A percentile compares a stretch with the other conserved stretches of the same genome.
Evolutionary conservation across 169 alveolate genomes (phyloP).

Genomic region (Blepharisma undulans): DNA sequence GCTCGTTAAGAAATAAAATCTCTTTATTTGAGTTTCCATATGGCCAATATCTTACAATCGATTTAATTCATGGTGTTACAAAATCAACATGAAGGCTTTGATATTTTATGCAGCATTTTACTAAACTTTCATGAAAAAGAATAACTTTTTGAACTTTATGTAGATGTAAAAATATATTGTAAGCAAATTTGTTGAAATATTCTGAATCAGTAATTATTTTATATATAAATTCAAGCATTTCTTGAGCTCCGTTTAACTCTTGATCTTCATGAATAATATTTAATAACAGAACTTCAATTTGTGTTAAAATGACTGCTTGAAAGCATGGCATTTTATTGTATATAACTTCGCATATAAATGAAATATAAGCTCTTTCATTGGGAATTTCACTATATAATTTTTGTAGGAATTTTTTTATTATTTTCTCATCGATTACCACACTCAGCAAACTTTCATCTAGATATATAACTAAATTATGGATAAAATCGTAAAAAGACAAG

Average conservation of each 20-base stretch:
- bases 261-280: slow-evolving; percentile 50
- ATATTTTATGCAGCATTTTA: slow-evolving; percentile 94
- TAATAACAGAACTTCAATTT: too few species aligned
- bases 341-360: too few species aligned
- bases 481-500: too few species aligned
- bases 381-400: too few species aligned
- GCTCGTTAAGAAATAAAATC: slow-evolving; percentile 93
- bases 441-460: too few species aligned
- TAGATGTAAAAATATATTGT: slow-evolving; percentile 93
- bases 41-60: slow-evolving; percentile 97
- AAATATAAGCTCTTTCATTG: too few species aligned
- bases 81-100: slow-evolving; percentile 94
- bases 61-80: slow-evolving; percentile 89
- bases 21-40: slow-evolving; percentile 94
- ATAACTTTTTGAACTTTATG: slow-evolving; percentile 93
- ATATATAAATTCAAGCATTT: slow-evolving; percentile 59
- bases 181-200: slow-evolving; percentile 64
- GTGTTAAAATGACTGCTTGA: too few species aligned
- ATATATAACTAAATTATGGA: too few species aligned
- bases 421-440: too few species aligned
- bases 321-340: too few species aligned
- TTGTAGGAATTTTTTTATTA: too few species aligned
- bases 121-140: slow-evolving; percentile 93
- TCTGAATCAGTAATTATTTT: slow-evolving; percentile 47
- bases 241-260: slow-evolving; percentile 60